These are phyloP conservation scores for Pestalotiopsis sp. DNA, from an alignment of 2,329 filamentous ascomycete genomes.

Conservation along the genomic window DNA sequence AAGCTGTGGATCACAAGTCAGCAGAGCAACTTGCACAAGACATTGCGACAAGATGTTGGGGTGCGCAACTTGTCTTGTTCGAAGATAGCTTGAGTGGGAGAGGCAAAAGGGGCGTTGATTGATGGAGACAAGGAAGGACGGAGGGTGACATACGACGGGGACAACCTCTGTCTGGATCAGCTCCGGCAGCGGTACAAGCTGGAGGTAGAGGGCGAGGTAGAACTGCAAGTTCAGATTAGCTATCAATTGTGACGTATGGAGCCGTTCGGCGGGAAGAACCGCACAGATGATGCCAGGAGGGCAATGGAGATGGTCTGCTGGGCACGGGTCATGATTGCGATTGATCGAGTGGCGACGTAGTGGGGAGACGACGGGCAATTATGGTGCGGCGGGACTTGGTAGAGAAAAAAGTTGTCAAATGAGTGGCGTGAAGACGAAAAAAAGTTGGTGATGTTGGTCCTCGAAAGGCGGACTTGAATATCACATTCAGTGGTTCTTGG, in stretches of 20 bases:
- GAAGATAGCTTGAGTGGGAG: background rate
- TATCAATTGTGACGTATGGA: background rate
- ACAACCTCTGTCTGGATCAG: conserved; percentile 83
- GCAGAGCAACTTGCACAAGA: background rate
- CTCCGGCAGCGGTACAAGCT: conserved; percentile 78
- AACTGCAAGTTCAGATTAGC: conserved; percentile 55
- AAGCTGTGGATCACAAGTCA: conserved; percentile 59
- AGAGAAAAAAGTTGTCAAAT: background rate
- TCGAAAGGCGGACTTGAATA: background rate
- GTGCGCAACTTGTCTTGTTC: too few relatives aligned
- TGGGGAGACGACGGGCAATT: background rate
- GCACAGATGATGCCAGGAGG: conserved; percentile 85
- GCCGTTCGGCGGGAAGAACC: conserved; percentile 27
- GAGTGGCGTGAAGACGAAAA: conserved; percentile 13
- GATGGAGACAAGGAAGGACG: background rate
- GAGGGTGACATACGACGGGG: conserved; percentile 71
- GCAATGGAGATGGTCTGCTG: conserved; percentile 88
- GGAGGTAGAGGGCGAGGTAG: conserved; percentile 84
- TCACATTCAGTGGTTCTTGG: background rate
- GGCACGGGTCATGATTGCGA: conserved; percentile 81
- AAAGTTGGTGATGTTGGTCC: background rate
- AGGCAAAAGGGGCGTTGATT: background rate
- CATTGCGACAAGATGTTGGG: too few relatives aligned
- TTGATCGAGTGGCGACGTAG: background rate
- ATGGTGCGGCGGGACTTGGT: background rate